These are phyloP conservation scores for Mycena filopes DNA, from an alignment of 768 basidiomycete species.

Conservation along the genomic window DNA sequence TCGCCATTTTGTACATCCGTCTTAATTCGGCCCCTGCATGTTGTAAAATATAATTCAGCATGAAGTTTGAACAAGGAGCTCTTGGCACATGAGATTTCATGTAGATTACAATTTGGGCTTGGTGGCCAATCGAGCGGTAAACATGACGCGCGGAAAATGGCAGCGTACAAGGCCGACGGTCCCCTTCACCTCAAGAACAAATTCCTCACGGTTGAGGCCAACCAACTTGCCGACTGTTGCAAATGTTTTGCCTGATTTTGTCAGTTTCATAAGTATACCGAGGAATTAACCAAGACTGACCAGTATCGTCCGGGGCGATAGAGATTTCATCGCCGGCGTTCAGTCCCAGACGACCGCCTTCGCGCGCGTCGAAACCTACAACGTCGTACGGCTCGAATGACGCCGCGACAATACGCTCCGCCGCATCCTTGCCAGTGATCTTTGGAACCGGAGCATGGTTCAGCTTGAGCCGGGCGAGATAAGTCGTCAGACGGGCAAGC, in stretches of 20 bases:
- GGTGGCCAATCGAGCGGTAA: slow-evolving; percentile 39
- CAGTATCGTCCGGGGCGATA: slow-evolving; percentile 60
- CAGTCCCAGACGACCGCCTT: slow-evolving; percentile 56
- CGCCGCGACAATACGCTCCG: slow-evolving; percentile 50
- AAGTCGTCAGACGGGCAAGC: slow-evolving; percentile 52
- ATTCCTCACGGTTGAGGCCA: slow-evolving; percentile 58
- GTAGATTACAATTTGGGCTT: slow-evolving; percentile 17
- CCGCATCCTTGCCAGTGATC: slow-evolving; percentile 56
- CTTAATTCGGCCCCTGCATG: slow-evolving; percentile 21
- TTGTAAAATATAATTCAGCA: slow-evolving; percentile 27
- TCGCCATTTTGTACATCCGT: slow-evolving; percentile 14
- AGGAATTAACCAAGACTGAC: slow-evolving; percentile 43
- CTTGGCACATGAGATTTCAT: background rate
- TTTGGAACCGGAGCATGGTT: slow-evolving; percentile 37
- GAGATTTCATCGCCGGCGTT: slow-evolving; percentile 50
- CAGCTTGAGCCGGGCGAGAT: slow-evolving; percentile 44
- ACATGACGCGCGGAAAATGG: slow-evolving; percentile 65
- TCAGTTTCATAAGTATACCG: background rate
- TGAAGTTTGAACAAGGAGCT: background rate
- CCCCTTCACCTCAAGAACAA: slow-evolving; percentile 58
- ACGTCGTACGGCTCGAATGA: slow-evolving; percentile 48
- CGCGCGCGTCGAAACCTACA: slow-evolving; percentile 58
- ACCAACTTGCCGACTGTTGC: slow-evolving; percentile 63
- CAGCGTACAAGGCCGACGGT: slow-evolving; percentile 52
- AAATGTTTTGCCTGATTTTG: slow-evolving; percentile 47